Evolutionary conservation across 805 yeast species (phyloP).

Genomic region (Jamesozyma rosinii): DNA sequence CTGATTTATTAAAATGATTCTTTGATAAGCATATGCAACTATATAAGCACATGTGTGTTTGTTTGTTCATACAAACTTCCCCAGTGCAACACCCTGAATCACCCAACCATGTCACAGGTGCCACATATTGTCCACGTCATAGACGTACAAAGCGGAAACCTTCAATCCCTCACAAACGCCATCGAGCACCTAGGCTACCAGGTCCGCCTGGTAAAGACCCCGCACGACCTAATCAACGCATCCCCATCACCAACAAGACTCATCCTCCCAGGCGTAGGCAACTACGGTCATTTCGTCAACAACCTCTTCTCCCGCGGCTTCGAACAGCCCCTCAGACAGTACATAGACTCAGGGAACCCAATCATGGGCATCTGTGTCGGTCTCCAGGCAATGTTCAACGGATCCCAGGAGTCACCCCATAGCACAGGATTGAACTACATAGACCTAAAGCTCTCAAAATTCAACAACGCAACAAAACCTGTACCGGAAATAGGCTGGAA

Average conservation of each 20-base stretch:
- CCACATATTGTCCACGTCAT: constrained; percentile 46
- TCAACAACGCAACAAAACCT: constrained; percentile 51
- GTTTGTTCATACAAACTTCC: no score
- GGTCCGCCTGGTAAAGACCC: constrained; percentile 50
- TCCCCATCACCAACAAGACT: constrained; percentile 49
- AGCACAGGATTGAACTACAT: constrained; percentile 55
- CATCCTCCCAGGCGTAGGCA: constrained; percentile 94
- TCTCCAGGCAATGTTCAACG: constrained; percentile 69
- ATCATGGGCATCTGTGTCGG: constrained; percentile 98
- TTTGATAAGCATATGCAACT: no score
- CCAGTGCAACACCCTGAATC: no score
- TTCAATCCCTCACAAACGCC: constrained; percentile 83
- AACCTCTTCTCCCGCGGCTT: constrained; percentile 55
- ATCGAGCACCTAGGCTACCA: constrained; percentile 67
- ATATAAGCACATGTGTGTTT: no score
- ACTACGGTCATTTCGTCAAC: constrained; percentile 85
- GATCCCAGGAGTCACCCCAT: constrained; percentile 65
- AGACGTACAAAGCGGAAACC: constrained; percentile 90
- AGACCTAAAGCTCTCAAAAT: constrained; percentile 46
- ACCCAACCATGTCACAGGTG: no score
- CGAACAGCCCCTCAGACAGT: constrained; percentile 53
- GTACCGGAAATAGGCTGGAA: constrained; percentile 99
- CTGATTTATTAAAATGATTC: no score
- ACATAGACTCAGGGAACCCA: constrained; percentile 70
- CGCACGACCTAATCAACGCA: constrained; percentile 41